These are phyloP conservation scores for Acanthochlamys bracteata DNA, from an alignment of 106 monocot species.

Conservation along the genomic window DNA sequence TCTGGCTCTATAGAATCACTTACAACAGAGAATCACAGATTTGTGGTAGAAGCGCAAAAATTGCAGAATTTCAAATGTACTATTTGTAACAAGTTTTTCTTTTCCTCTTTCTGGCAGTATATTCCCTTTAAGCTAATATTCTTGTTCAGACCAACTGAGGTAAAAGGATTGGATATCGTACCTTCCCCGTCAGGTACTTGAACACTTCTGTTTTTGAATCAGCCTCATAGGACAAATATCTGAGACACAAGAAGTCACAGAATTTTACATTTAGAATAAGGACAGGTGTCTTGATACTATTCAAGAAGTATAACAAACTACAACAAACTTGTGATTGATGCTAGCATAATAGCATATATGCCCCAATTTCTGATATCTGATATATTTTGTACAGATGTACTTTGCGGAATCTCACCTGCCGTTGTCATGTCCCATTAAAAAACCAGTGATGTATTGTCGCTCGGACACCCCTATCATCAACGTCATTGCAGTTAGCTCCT, in stretches of 20 bases:
- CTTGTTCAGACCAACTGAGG: not conserved
- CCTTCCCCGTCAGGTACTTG: constrained; percentile 81
- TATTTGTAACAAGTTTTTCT: too few relatives aligned
- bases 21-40: too few relatives aligned
- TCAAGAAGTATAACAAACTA: not conserved
- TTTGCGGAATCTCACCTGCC: constrained; percentile 78
- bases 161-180: constrained; percentile 5
- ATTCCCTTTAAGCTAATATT: not conserved
- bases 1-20: too few relatives aligned
- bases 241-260: constrained; percentile 14
- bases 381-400: constrained; percentile 95
- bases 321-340: constrained; percentile 63
- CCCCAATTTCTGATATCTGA: constrained; percentile 87
- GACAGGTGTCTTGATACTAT: not conserved
- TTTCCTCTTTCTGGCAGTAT: not conserved
- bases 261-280: not conserved
- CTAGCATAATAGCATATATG: constrained; percentile 93
- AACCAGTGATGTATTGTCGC: constrained; percentile 94
- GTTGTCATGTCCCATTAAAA: constrained; percentile 71
- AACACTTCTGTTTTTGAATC: constrained; percentile 67
- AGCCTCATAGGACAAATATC: constrained; percentile 88
- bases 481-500: constrained; percentile 42
- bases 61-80: too few relatives aligned
- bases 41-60: too few relatives aligned
- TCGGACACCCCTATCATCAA: constrained; percentile 58